A percentile compares a stretch with the other conserved stretches of the same genome.
Evolutionary conservation across 2,329 filamentous ascomycete species (phyloP).

Genomic region (Annulohypoxylon truncatum): DNA sequence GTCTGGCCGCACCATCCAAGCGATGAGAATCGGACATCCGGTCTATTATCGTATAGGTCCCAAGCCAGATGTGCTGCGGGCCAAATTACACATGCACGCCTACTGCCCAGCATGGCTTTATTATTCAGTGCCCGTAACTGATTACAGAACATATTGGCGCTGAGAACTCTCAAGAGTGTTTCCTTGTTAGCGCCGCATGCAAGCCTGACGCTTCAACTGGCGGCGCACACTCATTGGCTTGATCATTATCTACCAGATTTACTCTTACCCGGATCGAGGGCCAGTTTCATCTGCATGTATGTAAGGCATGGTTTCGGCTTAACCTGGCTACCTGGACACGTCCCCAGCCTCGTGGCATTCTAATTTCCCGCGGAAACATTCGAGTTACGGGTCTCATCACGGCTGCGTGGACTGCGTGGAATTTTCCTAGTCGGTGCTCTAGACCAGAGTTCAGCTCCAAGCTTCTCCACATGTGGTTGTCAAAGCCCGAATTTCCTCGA

Average conservation of each 20-base stretch:
- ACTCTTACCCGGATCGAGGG: conserved; percentile 18
- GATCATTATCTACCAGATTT: conserved; percentile 16
- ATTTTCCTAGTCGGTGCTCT: conserved; percentile 19
- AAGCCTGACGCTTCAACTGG: conserved; percentile 11
- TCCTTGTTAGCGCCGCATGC: conserved; percentile 20
- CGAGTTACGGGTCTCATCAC: conserved; percentile 7
- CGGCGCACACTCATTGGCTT: conserved; percentile 9
- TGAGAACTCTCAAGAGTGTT: conserved; percentile 2
- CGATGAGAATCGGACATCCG: conserved; percentile 41
- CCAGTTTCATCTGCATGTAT: conserved; percentile 17
- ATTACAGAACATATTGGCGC: not conserved
- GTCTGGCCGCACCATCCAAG: conserved; percentile 12
- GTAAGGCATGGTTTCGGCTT: conserved; percentile 7
- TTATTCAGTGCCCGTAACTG: conserved; percentile 19
- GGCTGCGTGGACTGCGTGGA: not conserved
- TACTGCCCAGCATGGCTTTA: conserved; percentile 27
- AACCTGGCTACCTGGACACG: not conserved
- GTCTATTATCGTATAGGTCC: conserved; percentile 39
- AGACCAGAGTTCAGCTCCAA: conserved; percentile 17
- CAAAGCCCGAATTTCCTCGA: not conserved
- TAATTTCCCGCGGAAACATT: conserved; percentile 7
- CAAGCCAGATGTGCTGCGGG: conserved; percentile 17
- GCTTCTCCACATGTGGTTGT: not conserved
- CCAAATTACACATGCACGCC: conserved; percentile 24
- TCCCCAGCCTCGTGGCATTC: conserved; percentile 5